Evolutionary conservation across 2,329 filamentous ascomycete genomes (phyloP), one percentile per base, ranked within the genome.

Genomic region (Cordyceps tenuipes): DNA sequence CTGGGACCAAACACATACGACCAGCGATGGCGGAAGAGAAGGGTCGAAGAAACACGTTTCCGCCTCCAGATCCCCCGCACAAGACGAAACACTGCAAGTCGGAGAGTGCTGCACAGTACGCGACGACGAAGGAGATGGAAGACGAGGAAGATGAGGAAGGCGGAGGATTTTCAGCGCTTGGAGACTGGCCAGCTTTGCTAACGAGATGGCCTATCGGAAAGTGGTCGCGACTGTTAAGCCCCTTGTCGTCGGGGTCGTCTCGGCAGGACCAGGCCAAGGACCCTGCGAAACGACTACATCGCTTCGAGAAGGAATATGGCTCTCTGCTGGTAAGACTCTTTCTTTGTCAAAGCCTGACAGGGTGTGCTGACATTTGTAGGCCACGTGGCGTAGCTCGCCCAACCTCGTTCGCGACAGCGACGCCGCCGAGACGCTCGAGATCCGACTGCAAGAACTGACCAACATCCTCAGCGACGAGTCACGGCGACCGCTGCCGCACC

Each of bases 391-490:
- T 67, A 80, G 77, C 63, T 80, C 82, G 17, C 79, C 82, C 63
- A 86, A 85, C 70, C 76, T 87, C 36, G 75, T 81, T 62, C 76
- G 75, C 66, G 84, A 87, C 66, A 75, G 78, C 69, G 83, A 85
- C 64, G 82, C 84, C 52, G 82, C 83, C 71, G 83, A 86, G 67
- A 79, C 78, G 60, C 77, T 87, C 69, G 82, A 86, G 70, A 78
- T 81, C 64, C 79, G 81, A 61, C 80, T 87, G 29, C 83, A 86
- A 65, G 82, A 85, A 66, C 79, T 87, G 47, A 86, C 82, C 65
- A 82, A 80, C 65, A 87, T 96, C 67, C 86, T 97, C 64, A 87
- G 85, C 75, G 91, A 97, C 76, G 93, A 97, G 76, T 90, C 89
- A 62, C 88, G 91, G 65, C 86, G 91, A 48, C 91, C 92, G 5